These are phyloP conservation scores for Lophiostoma macrostomum DNA, from an alignment of 495 filamentous ascomycete genomes.

Conservation along the genomic window DNA sequence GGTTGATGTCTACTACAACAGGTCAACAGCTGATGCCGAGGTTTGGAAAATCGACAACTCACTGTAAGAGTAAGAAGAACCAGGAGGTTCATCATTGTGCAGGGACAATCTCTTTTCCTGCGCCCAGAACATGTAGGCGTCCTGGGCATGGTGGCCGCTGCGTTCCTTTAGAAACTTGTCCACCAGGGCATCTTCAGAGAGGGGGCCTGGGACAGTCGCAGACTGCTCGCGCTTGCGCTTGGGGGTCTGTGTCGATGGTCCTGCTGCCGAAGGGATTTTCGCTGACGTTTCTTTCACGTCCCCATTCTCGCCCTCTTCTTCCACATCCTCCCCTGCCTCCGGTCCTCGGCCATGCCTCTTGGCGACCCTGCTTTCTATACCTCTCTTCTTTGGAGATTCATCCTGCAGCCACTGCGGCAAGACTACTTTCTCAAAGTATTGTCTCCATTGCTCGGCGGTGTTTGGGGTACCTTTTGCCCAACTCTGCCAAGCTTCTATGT, in stretches of 20 bases:
- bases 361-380: background rate
- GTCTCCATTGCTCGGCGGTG: constrained; percentile 20
- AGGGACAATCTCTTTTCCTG: background rate
- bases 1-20: constrained; percentile 11
- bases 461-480: constrained; percentile 13
- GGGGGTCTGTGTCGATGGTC: background rate
- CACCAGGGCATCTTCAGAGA: constrained; percentile 3
- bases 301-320: background rate
- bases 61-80: constrained; percentile 11
- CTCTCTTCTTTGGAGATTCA: constrained; percentile 4
- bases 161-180: constrained; percentile 3
- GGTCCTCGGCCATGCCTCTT: background rate
- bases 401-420: constrained; percentile 25
- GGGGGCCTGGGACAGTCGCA: no score
- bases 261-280: constrained; percentile 2
- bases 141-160: background rate
- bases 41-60: background rate
- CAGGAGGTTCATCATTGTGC: background rate
- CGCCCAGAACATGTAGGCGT: constrained; percentile 6
- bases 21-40: background rate
- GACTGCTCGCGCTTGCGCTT: constrained; percentile 1
- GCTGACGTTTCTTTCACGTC: background rate
- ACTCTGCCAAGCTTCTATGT: constrained; percentile 13
- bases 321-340: background rate
- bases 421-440: constrained; percentile 28